These are phyloP conservation scores for Allium fistulosum DNA, from an alignment of 106 monocot species.

Conservation along the genomic window DNA sequence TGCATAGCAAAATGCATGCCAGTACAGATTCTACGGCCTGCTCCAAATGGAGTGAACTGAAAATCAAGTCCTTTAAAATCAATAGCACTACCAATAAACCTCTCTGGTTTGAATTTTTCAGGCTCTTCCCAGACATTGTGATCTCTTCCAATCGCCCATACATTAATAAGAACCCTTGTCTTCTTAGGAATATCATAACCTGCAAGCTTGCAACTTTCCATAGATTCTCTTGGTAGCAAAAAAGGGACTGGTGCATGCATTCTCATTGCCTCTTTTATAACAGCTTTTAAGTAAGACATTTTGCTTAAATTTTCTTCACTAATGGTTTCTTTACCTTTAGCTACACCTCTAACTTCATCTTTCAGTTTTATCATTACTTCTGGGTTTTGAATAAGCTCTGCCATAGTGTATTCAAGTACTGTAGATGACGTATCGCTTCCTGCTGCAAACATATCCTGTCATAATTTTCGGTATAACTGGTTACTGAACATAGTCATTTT, in stretches of 20 bases:
- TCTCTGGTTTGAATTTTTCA: neutral
- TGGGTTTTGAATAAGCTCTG: slow-evolving; percentile 2
- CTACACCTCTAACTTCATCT: neutral
- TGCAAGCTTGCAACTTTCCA: no score
- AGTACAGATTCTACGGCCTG: neutral
- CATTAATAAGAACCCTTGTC: neutral
- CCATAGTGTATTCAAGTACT: slow-evolving; percentile 1
- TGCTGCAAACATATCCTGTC: neutral
- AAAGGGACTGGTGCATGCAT: no score
- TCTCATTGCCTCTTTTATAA: no score
- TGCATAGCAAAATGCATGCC: neutral
- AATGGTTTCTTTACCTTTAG: neutral
- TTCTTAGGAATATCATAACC: no score
- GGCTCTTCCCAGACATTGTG: neutral
- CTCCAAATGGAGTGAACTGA: slow-evolving; percentile 1
- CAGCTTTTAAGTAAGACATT: no score
- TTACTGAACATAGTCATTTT: no score
- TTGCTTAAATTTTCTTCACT: neutral
- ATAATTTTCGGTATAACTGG: neutral
- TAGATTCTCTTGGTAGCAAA: no score
- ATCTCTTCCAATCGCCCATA: slow-evolving; percentile 1
- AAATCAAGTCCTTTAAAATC: neutral
- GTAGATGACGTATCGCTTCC: neutral
- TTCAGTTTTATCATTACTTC: neutral
- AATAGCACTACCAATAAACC: neutral